Evolutionary conservation across 345 rosid species (phyloP).

Genomic region (Hypericum androsaemum): DNA sequence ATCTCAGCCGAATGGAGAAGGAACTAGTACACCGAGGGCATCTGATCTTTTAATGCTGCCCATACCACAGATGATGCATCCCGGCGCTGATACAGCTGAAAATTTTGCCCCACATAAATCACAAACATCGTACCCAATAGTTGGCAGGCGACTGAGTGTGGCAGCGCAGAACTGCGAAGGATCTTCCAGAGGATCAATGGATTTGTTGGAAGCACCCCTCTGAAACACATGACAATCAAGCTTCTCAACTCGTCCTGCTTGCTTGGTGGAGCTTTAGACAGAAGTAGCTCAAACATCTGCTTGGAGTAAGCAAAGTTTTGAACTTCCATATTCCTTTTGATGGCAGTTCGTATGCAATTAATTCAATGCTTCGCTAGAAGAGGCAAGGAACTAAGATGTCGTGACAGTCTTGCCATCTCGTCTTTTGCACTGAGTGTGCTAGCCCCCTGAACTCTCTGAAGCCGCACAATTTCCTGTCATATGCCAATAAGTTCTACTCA

Average conservation of each 20-base stretch:
- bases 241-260: slow-evolving; percentile 89
- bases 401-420: slow-evolving; percentile 93
- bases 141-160: slow-evolving; percentile 86
- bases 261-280: slow-evolving; percentile 79
- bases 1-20: slow-evolving; percentile 79
- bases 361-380: slow-evolving; percentile 89
- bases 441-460: slow-evolving; percentile 84
- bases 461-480: slow-evolving; percentile 73
- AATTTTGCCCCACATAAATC: slow-evolving; percentile 94
- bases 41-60: slow-evolving; percentile 93
- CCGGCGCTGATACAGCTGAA: slow-evolving; percentile 81
- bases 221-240: slow-evolving; percentile 79
- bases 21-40: slow-evolving; percentile 59
- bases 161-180: slow-evolving; percentile 95
- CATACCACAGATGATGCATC: slow-evolving; percentile 97
- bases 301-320: slow-evolving; percentile 85
- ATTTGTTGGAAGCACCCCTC: slow-evolving; percentile 79
- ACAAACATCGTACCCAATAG: slow-evolving; percentile 91
- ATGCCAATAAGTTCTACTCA: background rate
- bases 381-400: slow-evolving; percentile 84
- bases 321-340: slow-evolving; percentile 94
- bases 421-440: slow-evolving; percentile 90
- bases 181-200: slow-evolving; percentile 91
- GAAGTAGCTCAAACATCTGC: slow-evolving; percentile 94
- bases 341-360: slow-evolving; percentile 90